Percentiles rank a stretch among this genome's conserved stretches.
Evolutionary conservation across 2,329 filamentous ascomycete species (phyloP).

Genomic region (Clarireedia paspali): DNA sequence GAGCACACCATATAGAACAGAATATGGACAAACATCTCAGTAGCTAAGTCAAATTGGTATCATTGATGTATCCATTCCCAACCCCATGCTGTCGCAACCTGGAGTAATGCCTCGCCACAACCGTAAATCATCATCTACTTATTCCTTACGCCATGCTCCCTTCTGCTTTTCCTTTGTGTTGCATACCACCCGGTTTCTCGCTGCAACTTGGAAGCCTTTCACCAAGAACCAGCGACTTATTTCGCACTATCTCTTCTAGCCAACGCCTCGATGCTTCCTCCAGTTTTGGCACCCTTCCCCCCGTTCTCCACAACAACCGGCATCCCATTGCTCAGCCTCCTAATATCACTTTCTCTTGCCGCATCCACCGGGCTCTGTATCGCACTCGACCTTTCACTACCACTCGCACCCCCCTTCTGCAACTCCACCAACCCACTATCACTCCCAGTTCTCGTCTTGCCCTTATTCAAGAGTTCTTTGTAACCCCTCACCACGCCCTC

Average conservation of each 20-base stretch:
- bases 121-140: no score
- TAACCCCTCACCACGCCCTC: conserved; percentile 4
- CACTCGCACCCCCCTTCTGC: no score
- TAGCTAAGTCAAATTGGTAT: no score
- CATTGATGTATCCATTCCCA: no score
- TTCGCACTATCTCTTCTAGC: neutral
- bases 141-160: no score
- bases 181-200: neutral
- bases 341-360: neutral
- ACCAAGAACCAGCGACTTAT: neutral
- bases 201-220: no score
- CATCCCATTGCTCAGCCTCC: neutral
- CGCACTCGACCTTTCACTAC: neutral
- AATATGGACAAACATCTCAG: no score
- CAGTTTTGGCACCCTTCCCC: neutral
- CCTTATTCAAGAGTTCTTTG: conserved; percentile 11
- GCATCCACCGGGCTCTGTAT: neutral
- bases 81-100: no score
- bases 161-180: no score
- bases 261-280: neutral
- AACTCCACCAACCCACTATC: no score
- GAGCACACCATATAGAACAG: no score
- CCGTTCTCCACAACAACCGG: neutral
- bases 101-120: no score
- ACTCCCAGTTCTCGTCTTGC: neutral